Evolutionary conservation across 164 flowering plant genomes (phyloP).

Genomic region (Stephania yunnanensis): DNA sequence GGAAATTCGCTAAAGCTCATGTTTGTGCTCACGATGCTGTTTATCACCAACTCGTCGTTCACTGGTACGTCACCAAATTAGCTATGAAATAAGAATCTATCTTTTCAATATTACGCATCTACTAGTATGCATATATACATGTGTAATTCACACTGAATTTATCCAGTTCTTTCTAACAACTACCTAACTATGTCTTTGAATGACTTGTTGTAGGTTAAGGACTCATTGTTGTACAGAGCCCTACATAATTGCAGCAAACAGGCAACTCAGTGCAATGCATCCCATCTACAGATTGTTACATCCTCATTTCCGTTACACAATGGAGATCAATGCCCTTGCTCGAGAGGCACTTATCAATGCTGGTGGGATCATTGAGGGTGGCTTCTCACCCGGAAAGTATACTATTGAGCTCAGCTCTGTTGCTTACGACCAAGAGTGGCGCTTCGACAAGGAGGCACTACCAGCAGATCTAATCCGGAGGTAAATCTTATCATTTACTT

Average conservation of each 20-base stretch:
- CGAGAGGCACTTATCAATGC: slow-evolving; percentile 53
- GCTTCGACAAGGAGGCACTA: slow-evolving; percentile 48
- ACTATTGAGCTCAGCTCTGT: slow-evolving; percentile 50
- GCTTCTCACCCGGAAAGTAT: slow-evolving; percentile 49
- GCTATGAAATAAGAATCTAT: no score
- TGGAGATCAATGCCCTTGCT: slow-evolving; percentile 76
- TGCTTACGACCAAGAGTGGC: slow-evolving; percentile 53
- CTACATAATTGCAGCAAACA: slow-evolving; percentile 57
- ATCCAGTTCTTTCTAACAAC: no score
- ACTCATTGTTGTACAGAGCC: slow-evolving; percentile 66
- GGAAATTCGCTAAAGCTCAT: slow-evolving; percentile 42
- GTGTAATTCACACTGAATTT: no score
- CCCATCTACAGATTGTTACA: slow-evolving; percentile 58
- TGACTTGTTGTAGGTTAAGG: slow-evolving; percentile 42
- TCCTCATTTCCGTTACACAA: slow-evolving; percentile 79
- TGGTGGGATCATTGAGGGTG: slow-evolving; percentile 50
- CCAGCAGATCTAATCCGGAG: slow-evolving; percentile 63
- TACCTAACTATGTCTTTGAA: no score
- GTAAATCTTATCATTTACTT: slow-evolving; percentile 20
- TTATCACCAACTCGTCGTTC: slow-evolving; percentile 29
- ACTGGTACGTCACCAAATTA: slow-evolving; percentile 24
- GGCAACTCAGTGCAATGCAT: slow-evolving; percentile 72
- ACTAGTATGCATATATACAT: no score
- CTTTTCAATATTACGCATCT: no score
- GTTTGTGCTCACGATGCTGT: slow-evolving; percentile 35